Percentiles rank a stretch among this genome's conserved stretches.
Evolutionary conservation across 306 rosid species (phyloP).

Genomic region (Dalbergia cultrata): DNA sequence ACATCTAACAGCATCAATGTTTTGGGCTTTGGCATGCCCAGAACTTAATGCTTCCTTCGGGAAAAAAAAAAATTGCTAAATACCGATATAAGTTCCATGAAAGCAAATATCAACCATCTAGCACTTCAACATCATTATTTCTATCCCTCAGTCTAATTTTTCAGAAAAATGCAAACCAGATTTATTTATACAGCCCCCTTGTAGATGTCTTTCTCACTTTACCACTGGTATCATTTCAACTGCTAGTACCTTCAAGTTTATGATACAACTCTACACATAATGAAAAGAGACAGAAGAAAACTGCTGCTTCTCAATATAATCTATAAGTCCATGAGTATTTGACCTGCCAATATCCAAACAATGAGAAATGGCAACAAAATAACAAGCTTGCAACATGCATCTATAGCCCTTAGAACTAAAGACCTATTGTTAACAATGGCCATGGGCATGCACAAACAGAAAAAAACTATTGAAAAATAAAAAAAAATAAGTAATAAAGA

Average conservation of each 20-base stretch:
- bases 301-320: neutral
- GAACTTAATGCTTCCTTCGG: neutral
- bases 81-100: neutral
- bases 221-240: constrained; percentile 8
- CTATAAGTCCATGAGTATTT: neutral
- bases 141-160: neutral
- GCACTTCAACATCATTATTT: neutral
- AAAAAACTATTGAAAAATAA: no score
- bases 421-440: neutral
- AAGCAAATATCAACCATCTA: constrained; percentile 1
- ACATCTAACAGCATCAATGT: neutral
- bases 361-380: neutral
- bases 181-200: neutral
- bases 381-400: neutral
- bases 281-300: neutral
- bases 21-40: neutral
- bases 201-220: neutral
- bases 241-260: neutral
- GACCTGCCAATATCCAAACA: neutral
- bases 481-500: no score
- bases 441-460: neutral
- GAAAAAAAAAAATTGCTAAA: neutral
- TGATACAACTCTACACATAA: neutral
- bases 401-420: neutral
- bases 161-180: neutral